These are phyloP conservation scores for Colletotrichum sp. DNA, from an alignment of 2,329 filamentous ascomycete genomes.

Conservation along the genomic window DNA sequence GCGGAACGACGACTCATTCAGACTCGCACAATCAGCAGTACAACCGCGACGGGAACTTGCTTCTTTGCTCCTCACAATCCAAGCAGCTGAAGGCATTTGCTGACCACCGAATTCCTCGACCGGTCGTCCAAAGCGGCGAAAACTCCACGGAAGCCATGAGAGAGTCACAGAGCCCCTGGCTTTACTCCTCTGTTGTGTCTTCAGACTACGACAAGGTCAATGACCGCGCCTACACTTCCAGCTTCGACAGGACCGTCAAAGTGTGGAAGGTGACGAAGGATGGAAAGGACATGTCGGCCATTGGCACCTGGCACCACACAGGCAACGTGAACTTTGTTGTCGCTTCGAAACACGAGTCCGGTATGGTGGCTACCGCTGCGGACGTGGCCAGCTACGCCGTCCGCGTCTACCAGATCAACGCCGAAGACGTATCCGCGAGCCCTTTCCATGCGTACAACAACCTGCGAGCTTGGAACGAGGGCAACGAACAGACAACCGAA, in stretches of 20 bases:
- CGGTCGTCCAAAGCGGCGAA: conserved; percentile 56
- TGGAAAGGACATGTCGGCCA: conserved; percentile 45
- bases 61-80: conserved; percentile 54
- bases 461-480: conserved; percentile 26
- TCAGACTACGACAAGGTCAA: conserved; percentile 57
- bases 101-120: conserved; percentile 62
- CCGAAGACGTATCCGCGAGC: conserved; percentile 39
- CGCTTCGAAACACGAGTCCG: conserved; percentile 51
- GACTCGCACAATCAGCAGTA: conserved; percentile 70
- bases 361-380: conserved; percentile 63
- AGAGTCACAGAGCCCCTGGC: conserved; percentile 64
- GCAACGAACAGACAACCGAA: conserved; percentile 36
- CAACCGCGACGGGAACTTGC: conserved; percentile 67
- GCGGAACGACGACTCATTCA: conserved; percentile 67
- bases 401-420: conserved; percentile 57
- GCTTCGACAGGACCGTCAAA: conserved; percentile 67
- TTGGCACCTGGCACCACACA: conserved; percentile 60
- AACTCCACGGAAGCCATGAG: conserved; percentile 63
- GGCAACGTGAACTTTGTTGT: conserved; percentile 69
- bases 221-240: conserved; percentile 60
- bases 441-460: conserved; percentile 46
- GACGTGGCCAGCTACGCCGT: conserved; percentile 60
- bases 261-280: conserved; percentile 53
- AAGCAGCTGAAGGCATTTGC: conserved; percentile 56
- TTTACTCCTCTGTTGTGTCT: conserved; percentile 68